Base-by-base conservation (phyloP, 192 early-diverging fungal species). In the Allomyces arbusculus region DNA sequence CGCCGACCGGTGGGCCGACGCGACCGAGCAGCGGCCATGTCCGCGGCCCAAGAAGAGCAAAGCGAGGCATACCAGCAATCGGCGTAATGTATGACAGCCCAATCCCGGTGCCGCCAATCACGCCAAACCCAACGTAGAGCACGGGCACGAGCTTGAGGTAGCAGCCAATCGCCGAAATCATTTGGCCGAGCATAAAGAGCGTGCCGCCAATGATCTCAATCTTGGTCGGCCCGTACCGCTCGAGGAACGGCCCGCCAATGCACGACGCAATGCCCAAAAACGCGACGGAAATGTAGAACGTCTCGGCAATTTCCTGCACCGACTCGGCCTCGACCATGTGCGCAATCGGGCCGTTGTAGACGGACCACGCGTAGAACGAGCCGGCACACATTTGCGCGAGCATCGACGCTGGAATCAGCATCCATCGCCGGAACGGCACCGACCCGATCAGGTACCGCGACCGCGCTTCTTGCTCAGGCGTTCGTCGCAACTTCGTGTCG, bases 81-180 rank as follows among this genome's bases (percentile, higher is more conserved):
- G 84, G 81, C 0, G 81, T 80, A n/a, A 86, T 79, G 61, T 84
- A 86, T 23, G 77, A 78, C 24, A 86, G 75, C 1, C 84, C 84
- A 19, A 86, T 75, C 1, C 84, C 82, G 14, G 77, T 69, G 23
- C 82, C 82, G 3, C 78, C 82, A 70, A 86, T 69, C 68, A 86
- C 72, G 24, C 84, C 82, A 64, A 84, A 86, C 63, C 84, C 79
- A 72, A 84, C 68, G 66, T 84, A 87, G 62, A 85, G 70, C 16
- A 87, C 69, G 63, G 78, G 76, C 12, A 87, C 77, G 64, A 77
- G 78, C 45, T 76, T 67, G 61, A 80, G 70, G 23, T 77, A 61
- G 26, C 82, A 63, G 20, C 78, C 85, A 26, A 84, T 26, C 12
- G 82, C 82, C 3, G 84, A 68, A 40, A 78, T 74, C 45, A 86